These are phyloP conservation scores for Schoenoplectus tabernaemontani DNA, from an alignment of 202 grass and related monocot genomes.

Conservation along the genomic window DNA sequence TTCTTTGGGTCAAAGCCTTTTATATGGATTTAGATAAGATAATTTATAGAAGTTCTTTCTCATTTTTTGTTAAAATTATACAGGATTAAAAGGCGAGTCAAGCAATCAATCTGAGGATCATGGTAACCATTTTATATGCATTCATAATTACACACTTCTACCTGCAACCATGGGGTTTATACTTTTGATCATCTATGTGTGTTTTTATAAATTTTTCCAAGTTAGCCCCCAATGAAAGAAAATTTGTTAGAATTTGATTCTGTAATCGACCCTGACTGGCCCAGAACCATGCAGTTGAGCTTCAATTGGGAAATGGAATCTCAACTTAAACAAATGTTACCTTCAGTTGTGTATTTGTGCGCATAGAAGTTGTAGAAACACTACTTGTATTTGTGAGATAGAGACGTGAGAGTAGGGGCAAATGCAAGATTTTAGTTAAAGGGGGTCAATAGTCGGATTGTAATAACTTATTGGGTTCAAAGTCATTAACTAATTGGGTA, in stretches of 20 bases:
- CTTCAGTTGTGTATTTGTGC: background rate
- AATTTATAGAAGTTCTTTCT: background rate
- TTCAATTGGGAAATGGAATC: constrained; percentile 7
- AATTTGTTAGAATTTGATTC: background rate
- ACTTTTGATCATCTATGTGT: background rate
- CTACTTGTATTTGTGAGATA: no score
- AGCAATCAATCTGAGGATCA: constrained; percentile 20
- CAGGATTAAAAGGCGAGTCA: constrained; percentile 16
- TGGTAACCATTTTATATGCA: constrained; percentile 10
- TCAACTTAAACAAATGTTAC: background rate
- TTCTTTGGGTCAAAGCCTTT: background rate
- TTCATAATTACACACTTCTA: background rate
- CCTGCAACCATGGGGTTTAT: background rate
- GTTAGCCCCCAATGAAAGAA: background rate
- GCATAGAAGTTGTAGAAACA: no score
- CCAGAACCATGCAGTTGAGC: background rate
- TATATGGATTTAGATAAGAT: background rate
- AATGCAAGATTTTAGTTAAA: no score
- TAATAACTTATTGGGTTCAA: no score
- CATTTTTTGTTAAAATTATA: background rate
- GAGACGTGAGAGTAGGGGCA: no score
- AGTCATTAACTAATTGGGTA: no score
- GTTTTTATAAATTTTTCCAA: background rate
- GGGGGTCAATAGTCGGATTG: no score
- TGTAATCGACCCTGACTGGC: background rate